These are phyloP conservation scores for Jimgerdemannia flammicorona DNA, from an alignment of 192 early-diverging fungal genomes.

Conservation along the genomic window DNA sequence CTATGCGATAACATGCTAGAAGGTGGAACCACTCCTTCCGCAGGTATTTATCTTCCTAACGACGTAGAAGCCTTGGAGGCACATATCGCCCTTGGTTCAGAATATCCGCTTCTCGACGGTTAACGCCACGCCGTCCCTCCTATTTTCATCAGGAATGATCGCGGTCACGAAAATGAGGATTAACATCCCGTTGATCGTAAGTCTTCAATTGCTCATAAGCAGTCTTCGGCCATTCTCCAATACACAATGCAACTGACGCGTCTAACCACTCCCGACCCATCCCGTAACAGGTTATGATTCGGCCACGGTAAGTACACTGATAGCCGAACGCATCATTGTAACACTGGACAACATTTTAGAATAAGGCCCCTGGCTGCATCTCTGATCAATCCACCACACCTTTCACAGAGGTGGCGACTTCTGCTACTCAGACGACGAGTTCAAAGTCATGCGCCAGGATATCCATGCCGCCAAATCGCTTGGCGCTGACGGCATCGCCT, in stretches of 20 bases:
- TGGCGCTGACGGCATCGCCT: constrained; percentile 55
- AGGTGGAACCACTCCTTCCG: constrained; percentile 60
- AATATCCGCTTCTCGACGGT: no score
- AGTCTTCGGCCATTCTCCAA: no score
- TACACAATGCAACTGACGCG: no score
- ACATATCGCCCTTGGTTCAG: no score
- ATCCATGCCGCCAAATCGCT: constrained; percentile 38
- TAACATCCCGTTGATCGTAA: constrained; percentile 52
- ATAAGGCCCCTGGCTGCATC: background rate
- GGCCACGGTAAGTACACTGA: constrained; percentile 36
- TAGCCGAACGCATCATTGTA: background rate
- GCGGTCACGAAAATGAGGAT: constrained; percentile 25
- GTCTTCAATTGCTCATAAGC: no score
- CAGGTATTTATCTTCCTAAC: no score
- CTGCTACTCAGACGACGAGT: constrained; percentile 43
- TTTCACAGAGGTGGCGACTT: constrained; percentile 59
- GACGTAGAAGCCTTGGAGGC: background rate
- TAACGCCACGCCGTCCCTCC: background rate
- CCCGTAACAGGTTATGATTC: constrained; percentile 66
- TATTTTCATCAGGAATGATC: constrained; percentile 31
- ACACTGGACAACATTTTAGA: background rate
- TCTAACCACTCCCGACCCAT: no score
- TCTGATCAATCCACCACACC: background rate
- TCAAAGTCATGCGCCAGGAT: constrained; percentile 43
- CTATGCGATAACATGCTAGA: constrained; percentile 63